Evolutionary conservation across 108 stramenopile species (phyloP), one percentile per base, ranked within the genome.

Genomic region (Cyclotella kingstonii): DNA sequence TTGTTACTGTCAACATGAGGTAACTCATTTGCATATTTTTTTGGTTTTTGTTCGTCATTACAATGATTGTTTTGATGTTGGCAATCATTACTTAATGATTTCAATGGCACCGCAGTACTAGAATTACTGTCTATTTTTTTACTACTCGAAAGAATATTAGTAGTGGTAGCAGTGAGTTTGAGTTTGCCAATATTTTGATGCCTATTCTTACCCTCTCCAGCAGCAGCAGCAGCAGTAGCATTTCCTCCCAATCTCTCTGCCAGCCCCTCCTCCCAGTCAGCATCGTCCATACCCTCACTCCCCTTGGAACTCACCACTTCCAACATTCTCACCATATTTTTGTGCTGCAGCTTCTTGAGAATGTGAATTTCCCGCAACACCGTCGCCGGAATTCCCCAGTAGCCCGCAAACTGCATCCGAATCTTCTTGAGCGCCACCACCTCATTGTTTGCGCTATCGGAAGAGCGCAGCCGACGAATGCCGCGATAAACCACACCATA

Each of bases 231-330:
- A 22, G 34, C 12, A 54, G 22, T 44, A 31, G 54, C 26, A 42
- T 9, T 38, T 21, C 10, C 31, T 18, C 1, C 33, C 1, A 27
- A 27, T 14, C n/a, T 40, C 28, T 18, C 44, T 49, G 26, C 38
- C 21, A 11, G 18, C 17, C 10, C 36, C 39, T 36, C 52, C 65
- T 40, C 51, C 66, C 27, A 52, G 15, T 57, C 41, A 6, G 8
- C 28, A 17, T 45, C 14, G 43, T 58, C 50, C 38, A 48, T 53
- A 19, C 63, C 18, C 28, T 66, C 67, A 31, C 72, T 49, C 8
- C 90, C 90, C 57, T 91, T 89, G 44, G 84, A 84, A 70, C 81
- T 88, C 48, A 89, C 84, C 68, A 93, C 87, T 63, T 93, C 92
- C 31, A 81, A 46, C 84, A 93, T 79, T 49, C 74, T 66, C 22